Evolutionary conservation across 2,329 filamentous ascomycete genomes (phyloP).

Genomic region (Colletotrichum costaricense): DNA sequence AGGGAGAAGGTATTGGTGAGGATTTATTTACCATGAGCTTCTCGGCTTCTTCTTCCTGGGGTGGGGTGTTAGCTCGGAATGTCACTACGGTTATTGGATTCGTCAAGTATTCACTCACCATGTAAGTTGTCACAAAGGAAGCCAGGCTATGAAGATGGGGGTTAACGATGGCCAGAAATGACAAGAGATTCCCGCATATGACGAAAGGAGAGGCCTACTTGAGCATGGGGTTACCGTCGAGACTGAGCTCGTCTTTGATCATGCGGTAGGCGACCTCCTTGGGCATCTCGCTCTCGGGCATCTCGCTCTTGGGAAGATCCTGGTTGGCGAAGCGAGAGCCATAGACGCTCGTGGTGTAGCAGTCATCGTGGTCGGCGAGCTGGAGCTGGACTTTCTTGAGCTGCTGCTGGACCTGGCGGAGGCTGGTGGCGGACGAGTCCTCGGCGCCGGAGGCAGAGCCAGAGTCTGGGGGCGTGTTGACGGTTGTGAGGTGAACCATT

Average conservation of each 20-base stretch:
- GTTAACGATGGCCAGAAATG: neutral
- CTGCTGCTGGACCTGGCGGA: conserved; percentile 20
- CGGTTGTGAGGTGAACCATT: conserved; percentile 34
- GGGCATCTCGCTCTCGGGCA: conserved; percentile 93
- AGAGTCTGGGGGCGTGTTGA: conserved; percentile 26
- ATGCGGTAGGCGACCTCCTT: conserved; percentile 92
- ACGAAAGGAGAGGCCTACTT: conserved; percentile 62
- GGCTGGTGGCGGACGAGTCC: conserved; percentile 12
- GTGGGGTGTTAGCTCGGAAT: conserved; percentile 24
- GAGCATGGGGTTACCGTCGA: conserved; percentile 92
- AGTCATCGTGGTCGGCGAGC: conserved; percentile 63
- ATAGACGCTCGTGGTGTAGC: conserved; percentile 85
- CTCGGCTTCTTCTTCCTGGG: conserved; percentile 90
- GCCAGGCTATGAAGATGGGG: conserved; percentile 70
- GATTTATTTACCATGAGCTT: conserved; percentile 78
- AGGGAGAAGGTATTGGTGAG: neutral
- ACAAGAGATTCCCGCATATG: neutral
- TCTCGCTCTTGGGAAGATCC: conserved; percentile 85
- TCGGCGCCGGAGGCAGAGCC: conserved; percentile 18
- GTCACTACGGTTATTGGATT: neutral
- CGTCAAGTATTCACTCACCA: conserved; percentile 65
- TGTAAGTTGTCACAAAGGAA: conserved; percentile 95
- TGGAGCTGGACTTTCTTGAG: conserved; percentile 43
- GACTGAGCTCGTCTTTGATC: conserved; percentile 94
- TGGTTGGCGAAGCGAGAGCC: conserved; percentile 85